Evolutionary conservation across 495 filamentous ascomycete species (phyloP), one percentile per base, ranked within the genome.

Genomic region (Antarctomyces pellizariae): DNA sequence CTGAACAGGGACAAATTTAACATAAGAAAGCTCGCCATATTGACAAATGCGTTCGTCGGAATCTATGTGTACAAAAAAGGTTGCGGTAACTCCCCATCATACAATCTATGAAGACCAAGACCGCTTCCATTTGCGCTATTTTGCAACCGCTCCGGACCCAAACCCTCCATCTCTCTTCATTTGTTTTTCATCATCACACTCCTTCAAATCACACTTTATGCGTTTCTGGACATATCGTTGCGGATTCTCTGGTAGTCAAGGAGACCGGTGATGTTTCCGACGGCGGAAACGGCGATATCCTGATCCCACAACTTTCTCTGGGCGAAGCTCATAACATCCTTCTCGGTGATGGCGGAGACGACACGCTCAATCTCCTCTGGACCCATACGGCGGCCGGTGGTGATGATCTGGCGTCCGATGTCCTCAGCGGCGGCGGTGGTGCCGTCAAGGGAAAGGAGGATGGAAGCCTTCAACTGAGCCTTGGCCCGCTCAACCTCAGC

Each of bases 401-500:
- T 95, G 56, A 99, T 71, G 55, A 95, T 79, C 55, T 99, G 86
- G 41, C 86, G 76, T 38, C 86, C 86, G 44, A 99, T 92, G 49
- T 99, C 86, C 62, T 99, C 86, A 24, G 86, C 86, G 18, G 91
- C 75, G 35, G 84, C 79, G 20, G 84, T 91, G 41, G 89, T 95
- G 49, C 79, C 89, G 56, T 99, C 86, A 17, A 99, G 78, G 17
- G 78, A 83, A 37, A 99, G 71, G 29, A 97, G 72, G 39, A 95
- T 78, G 17, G 86, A 91, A 26, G 89, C 89, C 67, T 97, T 97
- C 37, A 99, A 73, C 59, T 99, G 86, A 29, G 89, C 75, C 66
- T 99, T 99, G 47, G 86, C 89, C 32, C 86, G 84, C 69, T 99
- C 86, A 31, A 79, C 73, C 57, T 99, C 86, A 33, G 84, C 65